Conservation (phyloP, 371 early-diverging fungal genomes). For the Circinella minor region DNA sequence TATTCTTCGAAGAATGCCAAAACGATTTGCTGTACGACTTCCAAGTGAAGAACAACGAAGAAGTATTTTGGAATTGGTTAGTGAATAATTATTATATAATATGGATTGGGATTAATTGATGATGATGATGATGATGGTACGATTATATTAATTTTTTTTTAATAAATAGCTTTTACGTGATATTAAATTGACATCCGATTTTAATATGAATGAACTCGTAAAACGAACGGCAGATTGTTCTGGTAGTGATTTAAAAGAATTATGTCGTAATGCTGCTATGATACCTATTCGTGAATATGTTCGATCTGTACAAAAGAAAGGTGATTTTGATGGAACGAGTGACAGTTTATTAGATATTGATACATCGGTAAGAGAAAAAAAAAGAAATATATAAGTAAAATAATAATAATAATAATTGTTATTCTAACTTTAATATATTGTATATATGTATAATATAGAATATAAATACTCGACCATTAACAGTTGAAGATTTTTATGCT, state of each 20-base stretch:
- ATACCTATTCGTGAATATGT: conserved; percentile 92
- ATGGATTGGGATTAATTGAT: neutral
- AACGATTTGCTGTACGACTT: conserved; percentile 86
- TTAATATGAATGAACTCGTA: conserved; percentile 80
- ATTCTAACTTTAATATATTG: neutral
- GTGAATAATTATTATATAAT: conserved; percentile 2
- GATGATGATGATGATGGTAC: neutral
- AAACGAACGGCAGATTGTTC: conserved; percentile 85
- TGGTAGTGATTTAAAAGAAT: conserved; percentile 95
- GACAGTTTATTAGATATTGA: conserved; percentile 43
- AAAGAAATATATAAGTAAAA: neutral
- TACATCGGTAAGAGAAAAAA: conserved; percentile 26
- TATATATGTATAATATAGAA: conserved; percentile 32
- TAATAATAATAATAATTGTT: neutral
- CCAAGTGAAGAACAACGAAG: conserved; percentile 90
- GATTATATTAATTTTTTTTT: neutral
- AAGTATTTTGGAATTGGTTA: conserved; percentile 85
- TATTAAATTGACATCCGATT: conserved; percentile 69
- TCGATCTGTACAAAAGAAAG: conserved; percentile 48
- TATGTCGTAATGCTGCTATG: conserved; percentile 96
- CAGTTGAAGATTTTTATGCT: conserved; percentile 66
- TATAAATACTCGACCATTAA: conserved; percentile 63
- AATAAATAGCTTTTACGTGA: conserved; percentile 68
- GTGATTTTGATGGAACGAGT: conserved; percentile 31
- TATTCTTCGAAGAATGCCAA: conserved; percentile 96